phyloP scores from a whole-genome alignment of 2,329 filamentous ascomycete species.

The Cladosporium sp. region DNA sequence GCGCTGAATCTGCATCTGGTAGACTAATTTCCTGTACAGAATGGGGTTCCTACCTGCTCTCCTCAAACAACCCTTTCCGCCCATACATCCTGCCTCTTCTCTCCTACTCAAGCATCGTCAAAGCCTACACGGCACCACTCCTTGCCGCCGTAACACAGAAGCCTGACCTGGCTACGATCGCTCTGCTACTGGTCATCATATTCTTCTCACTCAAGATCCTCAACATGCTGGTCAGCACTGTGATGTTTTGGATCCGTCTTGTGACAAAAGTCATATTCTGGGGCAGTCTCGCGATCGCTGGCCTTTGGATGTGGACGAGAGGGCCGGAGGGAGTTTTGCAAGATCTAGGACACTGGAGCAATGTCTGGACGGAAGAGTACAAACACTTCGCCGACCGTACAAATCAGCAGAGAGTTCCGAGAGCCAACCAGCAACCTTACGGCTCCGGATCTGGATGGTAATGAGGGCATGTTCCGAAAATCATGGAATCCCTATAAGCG shows the following conservation, averaged over 20 bases:
- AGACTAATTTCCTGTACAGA: slow-evolving; percentile 23
- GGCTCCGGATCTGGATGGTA: not conserved
- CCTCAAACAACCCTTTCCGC: slow-evolving; percentile 16
- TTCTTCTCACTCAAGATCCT: slow-evolving; percentile 62
- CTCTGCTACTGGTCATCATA: slow-evolving; percentile 56
- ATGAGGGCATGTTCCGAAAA: not conserved
- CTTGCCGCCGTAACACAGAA: slow-evolving; percentile 28
- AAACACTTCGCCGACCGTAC: not conserved
- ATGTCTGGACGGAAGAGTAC: slow-evolving; percentile 4
- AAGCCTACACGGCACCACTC: slow-evolving; percentile 27
- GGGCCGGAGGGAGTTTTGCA: slow-evolving; percentile 61
- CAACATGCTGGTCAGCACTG: slow-evolving; percentile 64
- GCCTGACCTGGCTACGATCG: slow-evolving; percentile 49
- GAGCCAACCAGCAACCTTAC: slow-evolving; percentile 16
- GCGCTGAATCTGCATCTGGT: not conserved
- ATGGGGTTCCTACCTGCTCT: slow-evolving; percentile 29
- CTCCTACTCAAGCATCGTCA: slow-evolving; percentile 15
- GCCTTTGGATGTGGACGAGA: slow-evolving; percentile 55
- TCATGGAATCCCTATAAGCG: too few relatives aligned
- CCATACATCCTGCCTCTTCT: slow-evolving; percentile 18
- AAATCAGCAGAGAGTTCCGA: slow-evolving; percentile 17
- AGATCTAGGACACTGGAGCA: slow-evolving; percentile 44
- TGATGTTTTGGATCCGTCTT: slow-evolving; percentile 74
- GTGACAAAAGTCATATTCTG: slow-evolving; percentile 61
- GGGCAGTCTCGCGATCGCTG: slow-evolving; percentile 52